phyloP scores from a whole-genome alignment of 176 grass and related monocot species.

The Oryza punctata region DNA sequence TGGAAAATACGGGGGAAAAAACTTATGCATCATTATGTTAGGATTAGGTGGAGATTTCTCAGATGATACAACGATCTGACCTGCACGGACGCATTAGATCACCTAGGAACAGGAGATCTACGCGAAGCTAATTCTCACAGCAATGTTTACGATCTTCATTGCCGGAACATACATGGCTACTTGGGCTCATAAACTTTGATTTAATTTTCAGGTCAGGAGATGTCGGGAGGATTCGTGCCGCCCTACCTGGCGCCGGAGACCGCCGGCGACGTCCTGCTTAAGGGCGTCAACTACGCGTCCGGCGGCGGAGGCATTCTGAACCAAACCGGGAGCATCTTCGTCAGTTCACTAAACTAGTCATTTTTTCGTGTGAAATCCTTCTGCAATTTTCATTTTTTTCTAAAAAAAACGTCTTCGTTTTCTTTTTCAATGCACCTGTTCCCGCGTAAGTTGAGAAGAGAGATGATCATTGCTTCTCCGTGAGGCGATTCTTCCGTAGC shows the following conservation, averaged over 20 bases:
- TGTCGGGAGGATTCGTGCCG: conserved; percentile 55
- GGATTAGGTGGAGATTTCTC: neutral
- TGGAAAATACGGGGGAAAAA: neutral
- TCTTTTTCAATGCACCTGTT: neutral
- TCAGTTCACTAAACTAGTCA: conserved; percentile 42
- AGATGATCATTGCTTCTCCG: conserved; percentile 25
- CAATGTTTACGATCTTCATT: neutral
- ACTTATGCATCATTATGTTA: neutral
- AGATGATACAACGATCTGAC: too few relatives aligned
- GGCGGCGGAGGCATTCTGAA: conserved; percentile 87
- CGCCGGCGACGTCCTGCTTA: conserved; percentile 46
- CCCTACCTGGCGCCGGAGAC: conserved; percentile 75
- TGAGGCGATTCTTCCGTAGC: neutral
- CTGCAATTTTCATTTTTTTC: neutral
- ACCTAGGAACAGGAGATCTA: neutral
- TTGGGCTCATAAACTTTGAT: neutral
- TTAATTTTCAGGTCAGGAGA: conserved; percentile 56
- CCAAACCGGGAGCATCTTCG: conserved; percentile 73
- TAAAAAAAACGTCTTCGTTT: neutral
- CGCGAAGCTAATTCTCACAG: neutral
- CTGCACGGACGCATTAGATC: neutral
- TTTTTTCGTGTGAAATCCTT: conserved; percentile 28
- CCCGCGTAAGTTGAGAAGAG: neutral
- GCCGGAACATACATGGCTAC: neutral
- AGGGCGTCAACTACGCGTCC: conserved; percentile 89